Evolutionary conservation across 805 yeast genomes (phyloP).

Genomic region (Zygotorulaspora chibaensis): DNA sequence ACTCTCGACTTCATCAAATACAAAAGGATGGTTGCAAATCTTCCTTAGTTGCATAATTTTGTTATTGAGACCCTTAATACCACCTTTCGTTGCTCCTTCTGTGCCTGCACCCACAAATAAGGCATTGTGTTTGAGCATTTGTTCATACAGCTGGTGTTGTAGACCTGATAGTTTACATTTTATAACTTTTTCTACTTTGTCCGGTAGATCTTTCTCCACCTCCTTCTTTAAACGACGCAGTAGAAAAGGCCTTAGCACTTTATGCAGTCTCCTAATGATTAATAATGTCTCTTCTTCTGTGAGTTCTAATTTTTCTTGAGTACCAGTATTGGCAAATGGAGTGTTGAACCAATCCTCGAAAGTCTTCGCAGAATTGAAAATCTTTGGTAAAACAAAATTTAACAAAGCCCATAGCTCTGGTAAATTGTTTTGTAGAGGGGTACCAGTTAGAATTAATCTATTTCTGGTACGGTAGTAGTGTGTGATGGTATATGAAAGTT

Average conservation of each 20-base stretch:
- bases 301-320: conserved; percentile 72
- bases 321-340: conserved; percentile 81
- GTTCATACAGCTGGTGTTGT: conserved; percentile 67
- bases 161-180: conserved; percentile 74
- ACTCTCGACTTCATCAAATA: conserved; percentile 75
- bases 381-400: conserved; percentile 77
- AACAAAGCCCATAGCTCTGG: conserved; percentile 85
- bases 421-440: conserved; percentile 78
- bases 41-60: conserved; percentile 82
- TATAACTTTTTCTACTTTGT: conserved; percentile 76
- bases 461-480: conserved; percentile 70
- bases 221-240: conserved; percentile 81
- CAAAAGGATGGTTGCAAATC: conserved; percentile 85
- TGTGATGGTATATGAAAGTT: conserved; percentile 65
- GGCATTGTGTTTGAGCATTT: conserved; percentile 68
- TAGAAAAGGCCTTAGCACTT: conserved; percentile 79
- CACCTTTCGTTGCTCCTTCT: conserved; percentile 56
- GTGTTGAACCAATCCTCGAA: conserved; percentile 90
- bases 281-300: conserved; percentile 83
- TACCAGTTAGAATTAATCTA: conserved; percentile 80
- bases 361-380: conserved; percentile 79
- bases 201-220: conserved; percentile 82
- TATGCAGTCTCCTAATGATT: conserved; percentile 79
- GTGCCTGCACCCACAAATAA: conserved; percentile 60
- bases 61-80: conserved; percentile 73